Base-by-base conservation (phyloP, 345 rosid genomes). In the Rhodamnia argentea region DNA sequence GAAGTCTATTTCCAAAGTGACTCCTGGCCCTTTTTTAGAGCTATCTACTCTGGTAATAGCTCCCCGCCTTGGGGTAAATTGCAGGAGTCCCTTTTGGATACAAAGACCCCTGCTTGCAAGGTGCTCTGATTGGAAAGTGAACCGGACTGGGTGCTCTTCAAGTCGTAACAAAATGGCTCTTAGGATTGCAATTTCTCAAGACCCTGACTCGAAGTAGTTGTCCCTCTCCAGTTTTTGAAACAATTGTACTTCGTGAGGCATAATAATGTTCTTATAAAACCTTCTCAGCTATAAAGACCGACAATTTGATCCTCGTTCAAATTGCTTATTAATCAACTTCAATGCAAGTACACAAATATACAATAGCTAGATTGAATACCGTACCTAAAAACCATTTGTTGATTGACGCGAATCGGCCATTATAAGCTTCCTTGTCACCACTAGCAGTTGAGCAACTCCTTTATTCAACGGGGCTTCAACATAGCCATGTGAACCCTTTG, bases 401-500 rank as follows among this genome's bases (percentile, higher is more conserved):
- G 42, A 62, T 29, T 4, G 40, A 62, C 42, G 1, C 86, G 26
- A 60, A 32, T 37, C 87, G 51, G 81, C n/a, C 84, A 70, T 52
- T 37, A n/a, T 83, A 92, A 20, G 86, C 89, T 83, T 93, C 93
- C 81, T 58, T 57, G 58, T 84, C 88, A 51, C 87, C 96, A 84
- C 92, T 85, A 52, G 94, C 14, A 75, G 92, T 87, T 47, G 94
- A 92, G 85, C 86, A 76, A 86, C 92, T 94, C 86, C 89, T 93
- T 91, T 96, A 44, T 96, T 89, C 92, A 92, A 58, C 96, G 95
- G 83, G 96, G 92, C 92, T 93, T 96, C 92, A 29, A 64, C 94
- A 89, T 88, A 94, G 91, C 87, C 94, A 88, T 85, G 89, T 87
- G 70, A 98, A 88, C 86, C 99, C 98, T 90, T 93, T 93, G 98